These are phyloP conservation scores for Hymenoscyphus linearis DNA, from an alignment of 2,329 filamentous ascomycete genomes.

Conservation along the genomic window DNA sequence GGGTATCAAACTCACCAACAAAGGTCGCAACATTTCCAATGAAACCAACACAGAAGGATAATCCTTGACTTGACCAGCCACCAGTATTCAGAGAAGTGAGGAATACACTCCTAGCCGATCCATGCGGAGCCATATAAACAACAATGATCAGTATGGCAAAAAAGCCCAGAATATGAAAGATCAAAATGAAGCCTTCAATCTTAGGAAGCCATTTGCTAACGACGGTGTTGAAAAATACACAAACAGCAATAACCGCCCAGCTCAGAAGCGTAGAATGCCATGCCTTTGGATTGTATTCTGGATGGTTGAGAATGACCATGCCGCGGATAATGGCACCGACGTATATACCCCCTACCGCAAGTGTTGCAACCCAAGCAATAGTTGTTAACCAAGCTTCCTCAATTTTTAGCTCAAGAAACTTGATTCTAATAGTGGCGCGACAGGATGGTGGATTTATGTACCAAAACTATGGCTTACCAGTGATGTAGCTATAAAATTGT, in stretches of 20 bases:
- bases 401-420: no score
- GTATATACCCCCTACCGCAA: conserved; percentile 53
- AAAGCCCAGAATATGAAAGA: conserved; percentile 39
- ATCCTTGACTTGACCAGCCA: conserved; percentile 38
- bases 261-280: conserved; percentile 48
- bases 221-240: conserved; percentile 30
- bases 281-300: conserved; percentile 34
- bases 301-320: conserved; percentile 38
- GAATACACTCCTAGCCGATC: conserved; percentile 35
- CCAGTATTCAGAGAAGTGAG: conserved; percentile 36
- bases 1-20: conserved; percentile 27
- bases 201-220: conserved; percentile 44
- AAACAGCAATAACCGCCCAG: conserved; percentile 43
- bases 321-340: conserved; percentile 44
- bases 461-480: conserved; percentile 14
- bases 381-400: conserved; percentile 42
- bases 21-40: conserved; percentile 35
- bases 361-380: conserved; percentile 73
- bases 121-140: background rate
- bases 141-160: background rate
- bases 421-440: no score
- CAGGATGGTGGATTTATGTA: no score
- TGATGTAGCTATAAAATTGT: background rate
- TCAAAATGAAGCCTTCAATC: conserved; percentile 45
- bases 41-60: conserved; percentile 44